These are phyloP conservation scores for Cyberlindnera japonica DNA, from an alignment of 805 yeast genomes.

Conservation along the genomic window DNA sequence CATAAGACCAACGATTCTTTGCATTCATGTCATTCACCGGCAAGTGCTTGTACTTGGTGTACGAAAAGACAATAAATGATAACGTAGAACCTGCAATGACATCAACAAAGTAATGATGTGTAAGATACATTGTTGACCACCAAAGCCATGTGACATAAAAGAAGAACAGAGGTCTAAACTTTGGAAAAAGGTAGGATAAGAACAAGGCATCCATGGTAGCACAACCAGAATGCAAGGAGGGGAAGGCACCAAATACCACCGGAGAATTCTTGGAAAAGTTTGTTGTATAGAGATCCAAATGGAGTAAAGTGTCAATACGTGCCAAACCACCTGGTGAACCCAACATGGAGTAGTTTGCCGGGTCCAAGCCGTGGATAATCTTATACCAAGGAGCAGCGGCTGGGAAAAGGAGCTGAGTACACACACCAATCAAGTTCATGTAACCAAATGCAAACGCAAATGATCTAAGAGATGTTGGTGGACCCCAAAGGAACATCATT, in stretches of 20 bases:
- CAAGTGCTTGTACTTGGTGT: slow-evolving; percentile 62
- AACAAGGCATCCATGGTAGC: slow-evolving; percentile 92
- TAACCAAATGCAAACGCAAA: slow-evolving; percentile 94
- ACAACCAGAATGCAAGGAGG: slow-evolving; percentile 89
- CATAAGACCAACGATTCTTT: slow-evolving; percentile 71
- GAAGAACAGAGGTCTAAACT: slow-evolving; percentile 58
- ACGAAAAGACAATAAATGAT: slow-evolving; percentile 64
- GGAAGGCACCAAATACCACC: slow-evolving; percentile 87
- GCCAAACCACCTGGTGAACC: slow-evolving; percentile 97
- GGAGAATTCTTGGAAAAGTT: slow-evolving; percentile 80
- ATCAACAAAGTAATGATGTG: slow-evolving; percentile 95
- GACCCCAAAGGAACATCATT: slow-evolving; percentile 79
- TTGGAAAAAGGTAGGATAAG: slow-evolving; percentile 79
- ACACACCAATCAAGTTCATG: slow-evolving; percentile 85
- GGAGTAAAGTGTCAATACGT: slow-evolving; percentile 76
- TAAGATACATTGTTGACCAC: slow-evolving; percentile 98
- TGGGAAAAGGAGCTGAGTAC: slow-evolving; percentile 79
- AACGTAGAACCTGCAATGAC: slow-evolving; percentile 91
- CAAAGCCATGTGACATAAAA: slow-evolving; percentile 88
- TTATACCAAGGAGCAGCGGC: slow-evolving; percentile 99
- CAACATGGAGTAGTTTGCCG: slow-evolving; percentile 86
- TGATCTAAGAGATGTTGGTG: slow-evolving; percentile 79
- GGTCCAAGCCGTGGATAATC: slow-evolving; percentile 74
- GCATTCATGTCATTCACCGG: slow-evolving; percentile 53
- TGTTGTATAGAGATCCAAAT: slow-evolving; percentile 77